phyloP scores from a whole-genome alignment of 805 yeast species.

The Saccharomycodes ludwigii region DNA sequence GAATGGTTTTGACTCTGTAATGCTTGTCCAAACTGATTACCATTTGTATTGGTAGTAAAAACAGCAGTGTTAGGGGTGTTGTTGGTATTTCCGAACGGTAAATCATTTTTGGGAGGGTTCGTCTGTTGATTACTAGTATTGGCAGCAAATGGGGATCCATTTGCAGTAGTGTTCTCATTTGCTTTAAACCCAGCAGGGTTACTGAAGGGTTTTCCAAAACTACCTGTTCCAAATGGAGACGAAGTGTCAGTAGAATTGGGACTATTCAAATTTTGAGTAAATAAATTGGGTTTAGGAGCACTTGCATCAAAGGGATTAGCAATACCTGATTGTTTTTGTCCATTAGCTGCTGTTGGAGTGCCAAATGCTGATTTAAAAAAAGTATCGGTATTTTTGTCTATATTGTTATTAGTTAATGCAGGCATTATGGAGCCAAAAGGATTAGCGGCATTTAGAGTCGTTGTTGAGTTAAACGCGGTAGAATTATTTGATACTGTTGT shows the following conservation, averaged over 20 bases:
- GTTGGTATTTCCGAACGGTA: slow-evolving; percentile 1
- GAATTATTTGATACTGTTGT: neutral
- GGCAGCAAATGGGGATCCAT: neutral
- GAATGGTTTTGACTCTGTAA: neutral
- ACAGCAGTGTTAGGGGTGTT: neutral
- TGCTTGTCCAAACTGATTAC: neutral
- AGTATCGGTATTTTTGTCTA: neutral
- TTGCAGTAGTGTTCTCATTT: too few relatives aligned
- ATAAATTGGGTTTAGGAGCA: slow-evolving; percentile 1
- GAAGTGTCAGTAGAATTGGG: slow-evolving; percentile 1
- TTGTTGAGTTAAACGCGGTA: neutral
- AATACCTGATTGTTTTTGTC: slow-evolving; percentile 3
- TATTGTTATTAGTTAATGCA: slow-evolving; percentile 3
- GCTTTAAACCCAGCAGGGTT: too few relatives aligned
- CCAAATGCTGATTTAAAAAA: slow-evolving; percentile 5
- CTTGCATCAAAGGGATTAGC: neutral
- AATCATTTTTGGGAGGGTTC: neutral
- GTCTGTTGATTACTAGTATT: neutral
- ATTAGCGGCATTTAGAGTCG: slow-evolving; percentile 4
- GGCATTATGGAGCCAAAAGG: slow-evolving; percentile 6
- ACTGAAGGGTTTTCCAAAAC: neutral
- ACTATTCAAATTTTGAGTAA: neutral
- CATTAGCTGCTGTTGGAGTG: slow-evolving; percentile 1
- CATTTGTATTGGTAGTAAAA: neutral
- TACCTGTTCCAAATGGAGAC: neutral